Conservation (phyloP, 2,329 filamentous ascomycete genomes). For the Scortechinia acanthostroma region DNA sequence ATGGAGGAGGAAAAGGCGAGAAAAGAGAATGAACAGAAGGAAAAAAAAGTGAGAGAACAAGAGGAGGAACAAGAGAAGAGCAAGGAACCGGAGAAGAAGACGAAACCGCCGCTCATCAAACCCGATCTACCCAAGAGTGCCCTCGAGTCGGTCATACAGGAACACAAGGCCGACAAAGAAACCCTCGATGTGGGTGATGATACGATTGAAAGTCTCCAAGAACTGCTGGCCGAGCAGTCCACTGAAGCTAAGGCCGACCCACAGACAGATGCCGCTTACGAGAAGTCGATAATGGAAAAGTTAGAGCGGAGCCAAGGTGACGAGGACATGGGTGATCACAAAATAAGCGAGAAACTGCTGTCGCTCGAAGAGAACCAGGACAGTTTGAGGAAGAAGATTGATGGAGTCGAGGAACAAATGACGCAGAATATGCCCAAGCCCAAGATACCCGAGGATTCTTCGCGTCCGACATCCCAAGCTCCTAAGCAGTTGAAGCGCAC, state of each 20-base stretch:
- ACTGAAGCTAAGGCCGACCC: constrained; percentile 6
- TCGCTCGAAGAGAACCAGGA: neutral
- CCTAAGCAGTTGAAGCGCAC: neutral
- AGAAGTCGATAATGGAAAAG: neutral
- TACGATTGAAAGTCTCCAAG: constrained; percentile 32
- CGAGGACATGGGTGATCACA: constrained; percentile 4
- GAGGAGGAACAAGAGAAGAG: constrained; percentile 4
- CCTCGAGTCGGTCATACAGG: constrained; percentile 27
- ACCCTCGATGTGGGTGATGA: constrained; percentile 27
- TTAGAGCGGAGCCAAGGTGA: neutral
- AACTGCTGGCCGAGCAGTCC: constrained; percentile 17
- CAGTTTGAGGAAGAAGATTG: neutral
- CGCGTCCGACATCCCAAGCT: too few species aligned
- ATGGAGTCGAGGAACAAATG: neutral
- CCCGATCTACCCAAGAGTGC: constrained; percentile 29
- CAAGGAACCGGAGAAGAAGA: too few species aligned
- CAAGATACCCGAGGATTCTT: too few species aligned
- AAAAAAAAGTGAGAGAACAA: constrained; percentile 6
- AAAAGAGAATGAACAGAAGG: constrained; percentile 4
- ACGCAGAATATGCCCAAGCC: neutral
- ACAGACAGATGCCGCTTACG: constrained; percentile 3
- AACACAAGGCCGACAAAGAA: constrained; percentile 24
- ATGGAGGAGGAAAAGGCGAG: constrained; percentile 13
- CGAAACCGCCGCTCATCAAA: constrained; percentile 10
- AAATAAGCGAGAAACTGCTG: neutral